Base-by-base conservation (phyloP, 2,329 filamentous ascomycete genomes). In the Colletotrichum endophyticum region DNA sequence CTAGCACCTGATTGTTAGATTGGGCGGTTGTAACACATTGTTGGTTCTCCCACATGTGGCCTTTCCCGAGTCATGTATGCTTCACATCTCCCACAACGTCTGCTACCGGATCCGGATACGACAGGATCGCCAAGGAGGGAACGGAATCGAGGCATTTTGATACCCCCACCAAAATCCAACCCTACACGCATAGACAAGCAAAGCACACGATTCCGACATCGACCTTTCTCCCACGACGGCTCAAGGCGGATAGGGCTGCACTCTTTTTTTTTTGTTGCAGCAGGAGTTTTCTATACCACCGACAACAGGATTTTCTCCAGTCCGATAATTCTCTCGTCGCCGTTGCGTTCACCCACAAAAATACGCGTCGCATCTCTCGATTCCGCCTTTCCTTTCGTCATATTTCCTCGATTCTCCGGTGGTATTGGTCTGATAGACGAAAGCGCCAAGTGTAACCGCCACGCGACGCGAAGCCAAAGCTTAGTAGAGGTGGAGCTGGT, bases 141-240 rank as follows among this genome's bases (percentile, higher is more conserved):
- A 75, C 36, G 72, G 75, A 74, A 78, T 75, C 69, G 77, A 77
- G 77, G 66, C 72, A 73, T 76, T 72, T 77, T 77, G 75, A 77
- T 77, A 77, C 77, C 77, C 73, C 75, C 75, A 77, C 61, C 75
- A 63, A 77, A 74, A 77, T 70, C 72, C 75, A 77, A 77, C 49
- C 72, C 75, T 63, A 61, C 30, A 71, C 61, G 62, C 66, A 70
- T 77, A 74, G 72, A 77, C 73, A 73, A 73, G 73, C 70, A 73
- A 63, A 64, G 61, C 64, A 67, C 64, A 71, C 75, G 75, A 70
- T 75, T 75, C 72, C 64, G 67, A 77, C 32, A 75, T 30, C 75
- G 71, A 77, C 72, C 30, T 16, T 66, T 75, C 66, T 70, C 66
- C 27, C 62, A 67, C 57, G 57, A 15, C 61, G 75, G 62, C 75